A percentile compares a stretch with the other conserved stretches of the same genome.
Conservation (phyloP, 73 alveolate species). For the Blepharisma stoltei region DNA sequence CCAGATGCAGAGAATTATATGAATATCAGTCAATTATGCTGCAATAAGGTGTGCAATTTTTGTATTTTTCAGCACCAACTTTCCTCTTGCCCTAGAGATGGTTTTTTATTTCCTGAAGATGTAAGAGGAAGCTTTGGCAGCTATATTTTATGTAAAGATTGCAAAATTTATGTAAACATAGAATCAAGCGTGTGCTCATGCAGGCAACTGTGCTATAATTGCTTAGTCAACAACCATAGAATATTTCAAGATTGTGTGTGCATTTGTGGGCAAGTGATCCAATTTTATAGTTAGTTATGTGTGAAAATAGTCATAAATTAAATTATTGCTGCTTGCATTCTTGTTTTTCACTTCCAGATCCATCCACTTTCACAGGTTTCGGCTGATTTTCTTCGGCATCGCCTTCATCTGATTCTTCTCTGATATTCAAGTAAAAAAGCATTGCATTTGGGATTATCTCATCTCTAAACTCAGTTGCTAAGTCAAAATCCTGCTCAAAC, state of each 20-base stretch:
- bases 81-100: not conserved
- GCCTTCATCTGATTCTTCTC: not conserved
- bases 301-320: not conserved
- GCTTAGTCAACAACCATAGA: no score
- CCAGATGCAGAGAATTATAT: not conserved
- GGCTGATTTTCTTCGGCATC: not conserved
- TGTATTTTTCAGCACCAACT: conserved; percentile 5
- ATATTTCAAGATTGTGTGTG: no score
- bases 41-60: not conserved
- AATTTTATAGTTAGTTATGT: no score
- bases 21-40: not conserved
- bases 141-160: no score
- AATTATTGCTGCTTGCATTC: conserved; percentile 3
- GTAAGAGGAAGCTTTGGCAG: no score
- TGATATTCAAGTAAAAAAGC: not conserved
- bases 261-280: no score
- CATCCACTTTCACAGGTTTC: not conserved
- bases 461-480: conserved; percentile 16
- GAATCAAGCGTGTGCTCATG: no score
- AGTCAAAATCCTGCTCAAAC: conserved; percentile 23
- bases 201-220: no score
- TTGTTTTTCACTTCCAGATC: not conserved
- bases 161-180: no score
- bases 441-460: conserved; percentile 23
- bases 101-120: no score